These are phyloP conservation scores for Gamarada debralockiae DNA, from an alignment of 495 filamentous ascomycete genomes.

Conservation along the genomic window DNA sequence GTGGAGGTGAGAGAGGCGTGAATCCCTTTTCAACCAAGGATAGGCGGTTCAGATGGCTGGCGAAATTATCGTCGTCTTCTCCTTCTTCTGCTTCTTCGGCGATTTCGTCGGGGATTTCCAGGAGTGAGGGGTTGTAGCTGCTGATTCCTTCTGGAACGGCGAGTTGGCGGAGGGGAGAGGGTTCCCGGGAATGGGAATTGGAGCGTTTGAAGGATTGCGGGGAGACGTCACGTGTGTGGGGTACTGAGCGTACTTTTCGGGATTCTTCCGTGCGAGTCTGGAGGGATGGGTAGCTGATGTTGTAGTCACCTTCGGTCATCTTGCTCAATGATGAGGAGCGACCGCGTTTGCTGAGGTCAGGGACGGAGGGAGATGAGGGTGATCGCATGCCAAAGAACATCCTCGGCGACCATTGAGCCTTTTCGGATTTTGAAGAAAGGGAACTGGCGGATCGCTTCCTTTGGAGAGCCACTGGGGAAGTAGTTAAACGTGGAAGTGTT, in stretches of 20 bases:
- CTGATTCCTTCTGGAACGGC: slow-evolving; percentile 31
- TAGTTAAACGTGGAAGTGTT: slow-evolving; percentile 44
- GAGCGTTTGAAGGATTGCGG: slow-evolving; percentile 14
- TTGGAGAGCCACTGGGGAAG: slow-evolving; percentile 49
- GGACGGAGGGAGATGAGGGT: background rate
- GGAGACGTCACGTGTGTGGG: slow-evolving; percentile 10
- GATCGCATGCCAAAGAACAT: slow-evolving; percentile 20
- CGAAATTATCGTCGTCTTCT: slow-evolving; percentile 44
- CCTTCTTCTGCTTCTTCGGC: slow-evolving; percentile 47
- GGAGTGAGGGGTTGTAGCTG: slow-evolving; percentile 18
- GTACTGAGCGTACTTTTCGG: slow-evolving; percentile 3
- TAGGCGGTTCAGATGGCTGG: no score
- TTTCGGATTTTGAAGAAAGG: slow-evolving; percentile 37
- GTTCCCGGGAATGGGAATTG: slow-evolving; percentile 12
- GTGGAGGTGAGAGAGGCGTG: slow-evolving; percentile 45
- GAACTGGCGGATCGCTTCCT: slow-evolving; percentile 44
- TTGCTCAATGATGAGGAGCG: slow-evolving; percentile 15
- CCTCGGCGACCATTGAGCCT: slow-evolving; percentile 19
- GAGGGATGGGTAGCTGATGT: background rate
- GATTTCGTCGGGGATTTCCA: slow-evolving; percentile 48
- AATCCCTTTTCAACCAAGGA: slow-evolving; percentile 31
- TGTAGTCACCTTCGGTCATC: background rate
- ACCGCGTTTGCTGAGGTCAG: slow-evolving; percentile 15
- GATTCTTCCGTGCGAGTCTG: background rate
- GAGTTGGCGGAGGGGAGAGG: slow-evolving; percentile 35